Conservation (phyloP, 2,329 filamentous ascomycete species). For the Exophiala oligosperma region DNA sequence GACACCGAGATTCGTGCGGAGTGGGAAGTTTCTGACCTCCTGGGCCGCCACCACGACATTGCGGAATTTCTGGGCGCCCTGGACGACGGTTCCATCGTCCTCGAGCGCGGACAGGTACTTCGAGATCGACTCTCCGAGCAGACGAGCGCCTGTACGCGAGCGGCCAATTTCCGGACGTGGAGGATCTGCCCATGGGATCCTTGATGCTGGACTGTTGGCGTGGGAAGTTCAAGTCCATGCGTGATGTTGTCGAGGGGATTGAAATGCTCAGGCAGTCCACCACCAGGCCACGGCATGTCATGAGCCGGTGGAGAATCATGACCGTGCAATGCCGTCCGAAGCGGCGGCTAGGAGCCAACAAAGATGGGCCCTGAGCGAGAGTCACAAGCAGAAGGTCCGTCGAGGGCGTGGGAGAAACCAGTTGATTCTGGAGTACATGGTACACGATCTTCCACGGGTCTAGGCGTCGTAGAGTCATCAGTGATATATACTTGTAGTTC, state of each 20-base stretch:
- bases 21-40: conserved; percentile 1
- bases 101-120: conserved; percentile 10
- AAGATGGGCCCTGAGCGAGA: too few species aligned
- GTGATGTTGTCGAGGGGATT: background rate
- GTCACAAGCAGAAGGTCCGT: too few species aligned
- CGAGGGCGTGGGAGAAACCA: too few species aligned
- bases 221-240: conserved; percentile 9
- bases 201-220: conserved; percentile 13
- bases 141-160: conserved; percentile 10
- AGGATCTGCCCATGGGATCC: conserved; percentile 8
- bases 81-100: conserved; percentile 12
- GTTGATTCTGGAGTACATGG: too few species aligned
- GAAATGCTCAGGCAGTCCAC: too few species aligned
- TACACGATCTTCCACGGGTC: too few species aligned
- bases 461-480: too few species aligned
- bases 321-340: too few species aligned
- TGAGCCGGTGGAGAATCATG: too few species aligned
- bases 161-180: conserved; percentile 6
- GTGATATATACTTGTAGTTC: too few species aligned
- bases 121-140: conserved; percentile 3
- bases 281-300: too few species aligned
- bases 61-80: conserved; percentile 13
- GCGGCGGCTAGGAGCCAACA: too few species aligned
- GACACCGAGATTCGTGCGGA: conserved; percentile 1
- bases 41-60: conserved; percentile 14